Base-by-base conservation (phyloP, 2,329 filamentous ascomycete genomes). In the Rosellinia necatrix region DNA sequence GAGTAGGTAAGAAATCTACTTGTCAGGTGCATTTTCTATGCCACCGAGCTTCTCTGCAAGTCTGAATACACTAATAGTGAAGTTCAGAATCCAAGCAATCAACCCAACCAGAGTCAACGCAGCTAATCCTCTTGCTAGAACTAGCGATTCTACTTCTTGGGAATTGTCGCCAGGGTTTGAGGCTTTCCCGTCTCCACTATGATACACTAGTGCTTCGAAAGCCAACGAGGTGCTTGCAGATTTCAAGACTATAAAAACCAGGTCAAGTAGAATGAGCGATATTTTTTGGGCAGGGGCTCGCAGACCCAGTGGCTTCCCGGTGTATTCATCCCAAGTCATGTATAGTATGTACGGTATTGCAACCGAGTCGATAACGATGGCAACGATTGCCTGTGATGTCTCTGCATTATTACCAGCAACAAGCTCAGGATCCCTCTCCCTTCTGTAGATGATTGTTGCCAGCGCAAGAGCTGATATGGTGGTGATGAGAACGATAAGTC, bases 201-300 rank as follows among this genome's bases (percentile, higher is more conserved):
- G 73, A 69, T 83, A 80, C 71, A 91, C 87, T 50, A 97, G 77
- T 7, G 91, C 89, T 70, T 91, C 89, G 71, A 97, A 96, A 1
- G 93, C 92, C 61, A 99, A 78, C 35, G 91, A 90, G 22, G 96
- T 83, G 74, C 96, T 97, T 48, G 92, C 92, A 3, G 92, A 92
- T 72, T 96, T 93, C 76, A 99, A 96, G 37, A 97, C 92, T 68
- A 99, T 96, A 71, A 99, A 99, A 68, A 97, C 87, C 3, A 99
- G 81, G 74, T 99, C 94, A 54, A 96, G 83, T 51, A 99, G 84
- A 58, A 97, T 90, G 46, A 99, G 84, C 12, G 90, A 86, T 62
- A 96, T 89, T 72, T 99, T 99, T 44, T 91, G 88, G 53, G 87
- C 87, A 8, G 91, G 86, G 6, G 87, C 87, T 38, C 96, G 89